Conservation (phyloP, 108 stramenopile genomes). For the Schizochytrium sp. region DNA sequence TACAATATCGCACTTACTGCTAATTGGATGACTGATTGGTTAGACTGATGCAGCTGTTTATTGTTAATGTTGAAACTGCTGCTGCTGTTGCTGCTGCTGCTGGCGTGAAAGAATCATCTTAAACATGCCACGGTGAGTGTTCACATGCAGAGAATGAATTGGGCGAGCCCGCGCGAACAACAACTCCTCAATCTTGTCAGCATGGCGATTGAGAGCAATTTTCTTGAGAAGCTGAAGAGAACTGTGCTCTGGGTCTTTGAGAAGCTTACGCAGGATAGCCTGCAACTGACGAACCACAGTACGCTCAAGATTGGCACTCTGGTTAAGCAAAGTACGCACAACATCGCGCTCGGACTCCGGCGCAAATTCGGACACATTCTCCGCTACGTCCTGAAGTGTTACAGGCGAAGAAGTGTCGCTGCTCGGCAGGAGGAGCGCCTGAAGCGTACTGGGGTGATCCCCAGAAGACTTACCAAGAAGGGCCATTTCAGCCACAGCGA, state of each 20-base stretch:
- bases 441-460: constrained; percentile 1
- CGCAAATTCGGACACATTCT: not conserved
- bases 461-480: not conserved
- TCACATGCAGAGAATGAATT: not conserved
- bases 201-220: constrained; percentile 12
- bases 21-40: no score
- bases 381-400: not conserved
- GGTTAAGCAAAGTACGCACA: not conserved
- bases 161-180: not conserved
- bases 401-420: not conserved
- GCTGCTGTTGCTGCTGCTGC: no score
- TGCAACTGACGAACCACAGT: constrained; percentile 8
- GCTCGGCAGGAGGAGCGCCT: not conserved
- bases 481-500: constrained; percentile 11
- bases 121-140: not conserved
- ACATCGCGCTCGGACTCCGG: not conserved
- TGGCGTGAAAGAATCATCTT: not conserved
- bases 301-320: constrained; percentile 33
- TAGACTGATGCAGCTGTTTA: no score
- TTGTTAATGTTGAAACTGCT: no score
- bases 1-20: no score
- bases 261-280: constrained; percentile 29
- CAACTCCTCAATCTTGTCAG: not conserved
- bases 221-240: constrained; percentile 32
- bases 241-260: constrained; percentile 8